phyloP scores from a whole-genome alignment of 2,329 filamentous ascomycete genomes.

The Boeremia exigua region DNA sequence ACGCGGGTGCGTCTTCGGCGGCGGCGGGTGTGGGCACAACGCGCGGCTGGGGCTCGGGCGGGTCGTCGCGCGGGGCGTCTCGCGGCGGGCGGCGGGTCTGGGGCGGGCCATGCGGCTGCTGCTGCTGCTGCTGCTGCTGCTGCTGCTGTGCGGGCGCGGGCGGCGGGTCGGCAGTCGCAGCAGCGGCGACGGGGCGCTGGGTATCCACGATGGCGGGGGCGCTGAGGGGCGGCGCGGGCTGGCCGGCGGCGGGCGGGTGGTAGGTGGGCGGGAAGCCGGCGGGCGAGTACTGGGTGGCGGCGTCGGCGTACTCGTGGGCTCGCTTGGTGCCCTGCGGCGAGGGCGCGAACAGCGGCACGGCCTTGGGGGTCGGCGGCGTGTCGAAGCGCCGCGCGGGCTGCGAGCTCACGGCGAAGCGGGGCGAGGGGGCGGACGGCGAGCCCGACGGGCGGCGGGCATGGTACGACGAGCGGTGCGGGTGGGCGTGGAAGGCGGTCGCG shows the following conservation, averaged over 20 bases:
- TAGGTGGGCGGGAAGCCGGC: slow-evolving; percentile 55
- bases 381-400: slow-evolving; percentile 37
- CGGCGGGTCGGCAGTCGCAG: slow-evolving; percentile 27
- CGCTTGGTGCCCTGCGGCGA: slow-evolving; percentile 40
- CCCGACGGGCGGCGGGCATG: slow-evolving; percentile 37
- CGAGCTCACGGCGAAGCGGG: slow-evolving; percentile 42
- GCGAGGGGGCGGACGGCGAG: slow-evolving; percentile 39
- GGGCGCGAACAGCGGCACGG: slow-evolving; percentile 34
- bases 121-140: slow-evolving; percentile 25
- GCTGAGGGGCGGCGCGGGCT: slow-evolving; percentile 14
- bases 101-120: slow-evolving; percentile 18
- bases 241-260: slow-evolving; percentile 21
- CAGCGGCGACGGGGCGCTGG: slow-evolving; percentile 36
- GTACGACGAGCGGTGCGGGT: slow-evolving; percentile 12
- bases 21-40: background rate
- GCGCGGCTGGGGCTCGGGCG: slow-evolving; percentile 1
- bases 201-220: slow-evolving; percentile 28
- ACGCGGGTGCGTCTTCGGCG: slow-evolving; percentile 21
- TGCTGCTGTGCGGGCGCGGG: slow-evolving; percentile 44
- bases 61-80: slow-evolving; percentile 19
- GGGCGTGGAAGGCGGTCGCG: slow-evolving; percentile 41
- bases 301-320: slow-evolving; percentile 57
- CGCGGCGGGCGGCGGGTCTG: slow-evolving; percentile 18
- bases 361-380: slow-evolving; percentile 30
- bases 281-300: slow-evolving; percentile 62